Percentiles rank a stretch among this genome's conserved stretches.
These are phyloP conservation scores for Lasiosphaeria hispida DNA, from an alignment of 495 filamentous ascomycete genomes.

Conservation along the genomic window DNA sequence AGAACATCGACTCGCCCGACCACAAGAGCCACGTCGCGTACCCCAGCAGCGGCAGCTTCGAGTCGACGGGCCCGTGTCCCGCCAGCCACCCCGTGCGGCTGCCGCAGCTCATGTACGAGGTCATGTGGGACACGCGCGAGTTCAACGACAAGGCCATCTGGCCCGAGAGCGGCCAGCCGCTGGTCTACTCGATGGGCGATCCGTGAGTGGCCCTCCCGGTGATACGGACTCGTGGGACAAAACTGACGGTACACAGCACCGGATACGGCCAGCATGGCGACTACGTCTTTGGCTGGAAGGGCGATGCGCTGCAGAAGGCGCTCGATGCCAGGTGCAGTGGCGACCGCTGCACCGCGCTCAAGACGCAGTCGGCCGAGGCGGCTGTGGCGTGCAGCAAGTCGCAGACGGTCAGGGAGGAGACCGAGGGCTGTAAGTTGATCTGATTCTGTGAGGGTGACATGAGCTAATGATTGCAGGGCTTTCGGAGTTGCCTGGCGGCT, in stretches of 20 bases:
- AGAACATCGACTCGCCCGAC: constrained; percentile 51
- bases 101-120: constrained; percentile 51
- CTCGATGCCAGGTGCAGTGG: constrained; percentile 49
- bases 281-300: constrained; percentile 53
- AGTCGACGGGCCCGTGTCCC: constrained; percentile 41
- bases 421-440: constrained; percentile 31
- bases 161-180: constrained; percentile 44
- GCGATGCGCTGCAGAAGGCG: constrained; percentile 44
- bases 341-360: constrained; percentile 38
- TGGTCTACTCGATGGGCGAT: constrained; percentile 50
- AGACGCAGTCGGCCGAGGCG: constrained; percentile 27
- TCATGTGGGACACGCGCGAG: constrained; percentile 45
- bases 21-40: constrained; percentile 51
- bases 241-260: constrained; percentile 17
- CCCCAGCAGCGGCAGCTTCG: constrained; percentile 39
- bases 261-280: constrained; percentile 49
- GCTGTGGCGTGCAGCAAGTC: constrained; percentile 34
- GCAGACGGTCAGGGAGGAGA: constrained; percentile 32
- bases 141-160: constrained; percentile 46
- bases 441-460: too few relatives aligned
- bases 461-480: constrained; percentile 14
- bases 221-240: too few relatives aligned
- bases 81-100: constrained; percentile 42
- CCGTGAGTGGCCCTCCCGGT: constrained; percentile 35
- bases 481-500: constrained; percentile 14